These are phyloP conservation scores for Ceriops tagal DNA, from an alignment of 345 rosid species.

Conservation along the genomic window DNA sequence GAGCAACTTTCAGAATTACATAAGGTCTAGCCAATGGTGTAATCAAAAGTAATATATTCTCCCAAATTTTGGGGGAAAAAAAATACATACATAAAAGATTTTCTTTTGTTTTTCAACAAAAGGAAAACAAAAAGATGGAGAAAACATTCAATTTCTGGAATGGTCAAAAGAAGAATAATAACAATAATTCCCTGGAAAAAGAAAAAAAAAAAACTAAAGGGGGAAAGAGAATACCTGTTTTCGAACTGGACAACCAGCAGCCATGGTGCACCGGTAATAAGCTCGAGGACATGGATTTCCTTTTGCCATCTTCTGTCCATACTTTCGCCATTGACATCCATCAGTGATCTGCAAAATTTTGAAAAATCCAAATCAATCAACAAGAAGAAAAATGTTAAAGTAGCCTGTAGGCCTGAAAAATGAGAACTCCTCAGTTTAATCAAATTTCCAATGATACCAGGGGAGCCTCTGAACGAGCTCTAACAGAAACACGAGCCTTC, in stretches of 20 bases:
- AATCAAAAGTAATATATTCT: no score
- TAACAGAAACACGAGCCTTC: slow-evolving; percentile 64
- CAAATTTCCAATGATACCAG: slow-evolving; percentile 14
- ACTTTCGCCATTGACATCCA: slow-evolving; percentile 80
- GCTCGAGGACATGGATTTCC: slow-evolving; percentile 85
- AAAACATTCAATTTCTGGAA: no score
- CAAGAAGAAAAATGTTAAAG: background rate
- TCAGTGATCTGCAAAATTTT: slow-evolving; percentile 43
- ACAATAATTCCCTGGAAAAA: background rate
- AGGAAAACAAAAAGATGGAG: no score
- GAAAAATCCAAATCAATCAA: background rate
- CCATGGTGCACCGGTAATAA: slow-evolving; percentile 77
- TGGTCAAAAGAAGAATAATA: background rate
- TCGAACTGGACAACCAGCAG: slow-evolving; percentile 73
- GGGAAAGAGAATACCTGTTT: slow-evolving; percentile 44
- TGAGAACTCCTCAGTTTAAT: background rate
- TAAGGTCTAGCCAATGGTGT: no score
- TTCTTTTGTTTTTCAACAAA: no score
- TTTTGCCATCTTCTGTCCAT: slow-evolving; percentile 78
- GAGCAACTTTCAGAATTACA: no score
- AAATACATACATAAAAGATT: no score
- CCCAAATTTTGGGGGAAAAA: no score
- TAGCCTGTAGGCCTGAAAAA: background rate
- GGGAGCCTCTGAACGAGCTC: slow-evolving; percentile 55
- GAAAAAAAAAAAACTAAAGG: background rate